Conservation (phyloP, 1,284 basidiomycete species). For the Pyrrhoderma noxium region DNA sequence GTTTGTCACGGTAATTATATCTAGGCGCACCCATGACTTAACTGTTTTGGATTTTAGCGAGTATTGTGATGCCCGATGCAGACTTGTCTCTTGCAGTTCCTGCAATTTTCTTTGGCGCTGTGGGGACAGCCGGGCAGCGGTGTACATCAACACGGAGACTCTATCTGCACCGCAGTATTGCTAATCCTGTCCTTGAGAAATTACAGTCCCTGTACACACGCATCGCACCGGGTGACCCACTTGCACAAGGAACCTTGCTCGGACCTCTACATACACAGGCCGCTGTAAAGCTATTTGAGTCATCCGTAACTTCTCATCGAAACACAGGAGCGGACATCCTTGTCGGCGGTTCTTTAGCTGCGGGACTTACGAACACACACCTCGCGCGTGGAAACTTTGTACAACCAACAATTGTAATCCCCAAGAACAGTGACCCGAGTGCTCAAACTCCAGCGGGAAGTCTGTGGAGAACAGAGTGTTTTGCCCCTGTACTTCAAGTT, state of each 20-base stretch:
- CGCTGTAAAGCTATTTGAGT: slow-evolving; percentile 61
- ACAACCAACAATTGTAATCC: slow-evolving; percentile 77
- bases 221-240: slow-evolving; percentile 76
- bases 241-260: slow-evolving; percentile 64
- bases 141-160: slow-evolving; percentile 92
- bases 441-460: slow-evolving; percentile 26
- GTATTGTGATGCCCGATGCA: slow-evolving; percentile 89
- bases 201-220: slow-evolving; percentile 68
- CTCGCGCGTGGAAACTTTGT: slow-evolving; percentile 71
- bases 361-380: slow-evolving; percentile 2
- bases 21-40: neutral
- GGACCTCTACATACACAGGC: slow-evolving; percentile 77
- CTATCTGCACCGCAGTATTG: slow-evolving; percentile 79
- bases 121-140: slow-evolving; percentile 91
- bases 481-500: slow-evolving; percentile 83
- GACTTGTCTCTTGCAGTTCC: slow-evolving; percentile 85
- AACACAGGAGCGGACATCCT: slow-evolving; percentile 70
- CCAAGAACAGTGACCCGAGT: slow-evolving; percentile 44
- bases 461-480: slow-evolving; percentile 79
- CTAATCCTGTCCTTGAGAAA: slow-evolving; percentile 65
- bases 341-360: slow-evolving; percentile 50
- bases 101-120: slow-evolving; percentile 87
- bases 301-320: slow-evolving; percentile 58
- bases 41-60: slow-evolving; percentile 36
- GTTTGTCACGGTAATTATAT: slow-evolving; percentile 30